A percentile compares a stretch with the other conserved stretches of the same genome.
phyloP scores from a whole-genome alignment of 2,329 filamentous ascomycete genomes.

The Phialemoniopsis sp. region DNA sequence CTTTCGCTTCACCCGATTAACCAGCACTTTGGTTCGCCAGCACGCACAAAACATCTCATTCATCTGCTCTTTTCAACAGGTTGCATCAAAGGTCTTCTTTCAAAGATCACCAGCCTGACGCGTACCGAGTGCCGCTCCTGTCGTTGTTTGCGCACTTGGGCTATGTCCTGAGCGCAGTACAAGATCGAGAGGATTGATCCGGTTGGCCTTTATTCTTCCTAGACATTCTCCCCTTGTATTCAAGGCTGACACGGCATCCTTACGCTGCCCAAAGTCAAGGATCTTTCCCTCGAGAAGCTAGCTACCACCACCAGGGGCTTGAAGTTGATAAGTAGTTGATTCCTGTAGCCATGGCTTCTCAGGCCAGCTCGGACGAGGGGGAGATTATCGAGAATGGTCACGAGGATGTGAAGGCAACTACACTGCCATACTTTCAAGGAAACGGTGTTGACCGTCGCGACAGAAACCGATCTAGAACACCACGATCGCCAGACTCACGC shows the following conservation, averaged over 20 bases:
- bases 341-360: constrained; percentile 20
- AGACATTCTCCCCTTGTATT: too few relatives aligned
- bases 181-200: constrained; percentile 20
- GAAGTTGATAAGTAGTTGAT: constrained; percentile 9
- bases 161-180: constrained; percentile 14
- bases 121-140: not conserved
- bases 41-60: too few relatives aligned
- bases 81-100: too few relatives aligned
- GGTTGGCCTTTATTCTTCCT: constrained; percentile 18
- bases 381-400: constrained; percentile 75
- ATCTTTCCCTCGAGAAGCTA: too few relatives aligned
- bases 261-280: not conserved
- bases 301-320: not conserved
- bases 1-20: too few relatives aligned
- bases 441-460: constrained; percentile 86
- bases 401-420: constrained; percentile 76
- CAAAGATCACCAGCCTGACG: not conserved
- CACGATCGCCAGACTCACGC: constrained; percentile 50
- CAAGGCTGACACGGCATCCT: constrained; percentile 3
- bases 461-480: constrained; percentile 67
- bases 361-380: constrained; percentile 74
- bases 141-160: constrained; percentile 1
- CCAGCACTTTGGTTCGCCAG: too few relatives aligned
- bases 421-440: constrained; percentile 71
- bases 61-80: too few relatives aligned